phyloP scores from a whole-genome alignment of 768 basidiomycete genomes.

The Bullera alba region DNA sequence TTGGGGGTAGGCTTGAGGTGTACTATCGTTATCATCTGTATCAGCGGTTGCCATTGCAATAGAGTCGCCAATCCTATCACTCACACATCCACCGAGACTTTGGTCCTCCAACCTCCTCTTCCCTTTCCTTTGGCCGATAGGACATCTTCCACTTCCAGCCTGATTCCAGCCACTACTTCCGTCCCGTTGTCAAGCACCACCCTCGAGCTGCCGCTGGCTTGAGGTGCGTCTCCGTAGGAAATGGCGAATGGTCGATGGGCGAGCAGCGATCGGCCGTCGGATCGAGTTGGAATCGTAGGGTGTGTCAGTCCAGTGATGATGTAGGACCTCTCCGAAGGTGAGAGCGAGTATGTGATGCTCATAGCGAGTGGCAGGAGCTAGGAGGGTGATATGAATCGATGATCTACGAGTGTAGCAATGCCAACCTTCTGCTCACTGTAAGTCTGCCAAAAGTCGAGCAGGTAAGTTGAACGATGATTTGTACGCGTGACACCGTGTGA shows the following conservation, averaged over 20 bases:
- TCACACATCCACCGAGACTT: conserved; percentile 45
- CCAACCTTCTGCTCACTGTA: too few relatives aligned
- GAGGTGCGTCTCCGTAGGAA: conserved; percentile 39
- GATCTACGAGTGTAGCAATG: too few relatives aligned
- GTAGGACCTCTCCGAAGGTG: conserved; percentile 39
- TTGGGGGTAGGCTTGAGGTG: conserved; percentile 39
- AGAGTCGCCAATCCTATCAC: conserved; percentile 3
- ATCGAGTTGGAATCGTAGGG: conserved; percentile 30
- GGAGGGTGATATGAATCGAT: too few relatives aligned
- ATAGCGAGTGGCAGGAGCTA: too few relatives aligned
- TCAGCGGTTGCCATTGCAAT: background rate
- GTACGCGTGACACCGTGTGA: too few relatives aligned
- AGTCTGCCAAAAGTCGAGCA: too few relatives aligned
- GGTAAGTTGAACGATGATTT: too few relatives aligned
- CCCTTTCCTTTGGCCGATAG: conserved; percentile 4
- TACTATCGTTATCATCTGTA: conserved; percentile 15
- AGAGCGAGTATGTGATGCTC: too few relatives aligned
- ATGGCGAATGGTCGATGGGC: conserved; percentile 28
- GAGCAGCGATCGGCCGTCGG: conserved; percentile 32
- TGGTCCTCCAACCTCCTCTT: conserved; percentile 30
- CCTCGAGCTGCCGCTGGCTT: conserved; percentile 39
- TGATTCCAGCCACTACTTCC: conserved; percentile 41
- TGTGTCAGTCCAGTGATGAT: conserved; percentile 39
- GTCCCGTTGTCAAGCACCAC: conserved; percentile 32
- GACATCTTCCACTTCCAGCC: conserved; percentile 41